Conservation (phyloP, 192 early-diverging fungal genomes). For the Coemansia sp. region DNA sequence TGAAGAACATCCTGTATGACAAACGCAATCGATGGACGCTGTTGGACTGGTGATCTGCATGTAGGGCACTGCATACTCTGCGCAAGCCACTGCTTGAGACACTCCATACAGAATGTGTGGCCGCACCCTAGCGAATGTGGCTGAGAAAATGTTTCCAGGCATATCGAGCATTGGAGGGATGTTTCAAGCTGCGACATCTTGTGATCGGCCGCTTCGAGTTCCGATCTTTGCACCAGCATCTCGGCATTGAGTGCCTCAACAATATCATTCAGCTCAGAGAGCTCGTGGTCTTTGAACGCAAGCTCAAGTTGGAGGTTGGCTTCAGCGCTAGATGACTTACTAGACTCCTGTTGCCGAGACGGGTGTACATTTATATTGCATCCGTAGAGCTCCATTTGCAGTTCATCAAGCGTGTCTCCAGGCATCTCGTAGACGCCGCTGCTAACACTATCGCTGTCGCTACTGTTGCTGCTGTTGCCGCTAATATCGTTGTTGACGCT, state of each 20-base stretch:
- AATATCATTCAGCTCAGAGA: conserved; percentile 12
- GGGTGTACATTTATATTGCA: background rate
- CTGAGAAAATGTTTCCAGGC: conserved; percentile 37
- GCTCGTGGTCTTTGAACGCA: conserved; percentile 1
- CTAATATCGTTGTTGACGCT: background rate
- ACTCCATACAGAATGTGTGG: conserved; percentile 48
- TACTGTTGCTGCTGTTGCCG: background rate
- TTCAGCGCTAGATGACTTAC: background rate
- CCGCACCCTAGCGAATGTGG: conserved; percentile 50
- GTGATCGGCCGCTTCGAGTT: conserved; percentile 13
- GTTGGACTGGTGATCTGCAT: conserved; percentile 30
- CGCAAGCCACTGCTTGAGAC: conserved; percentile 42
- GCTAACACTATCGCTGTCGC: conserved; percentile 8
- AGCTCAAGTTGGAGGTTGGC: conserved; percentile 5
- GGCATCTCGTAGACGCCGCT: conserved; percentile 15
- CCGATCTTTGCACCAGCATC: conserved; percentile 24
- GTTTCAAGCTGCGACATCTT: conserved; percentile 15
- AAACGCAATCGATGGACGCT: conserved; percentile 31
- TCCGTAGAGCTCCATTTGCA: background rate
- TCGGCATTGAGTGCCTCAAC: conserved; percentile 28
- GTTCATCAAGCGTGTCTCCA: background rate
- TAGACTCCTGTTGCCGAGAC: background rate
- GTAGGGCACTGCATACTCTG: conserved; percentile 38
- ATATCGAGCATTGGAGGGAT: conserved; percentile 46
- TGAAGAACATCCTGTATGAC: conserved; percentile 27